phyloP scores from a whole-genome alignment of 208 protist species.

The Leishmania martiniquensis region DNA sequence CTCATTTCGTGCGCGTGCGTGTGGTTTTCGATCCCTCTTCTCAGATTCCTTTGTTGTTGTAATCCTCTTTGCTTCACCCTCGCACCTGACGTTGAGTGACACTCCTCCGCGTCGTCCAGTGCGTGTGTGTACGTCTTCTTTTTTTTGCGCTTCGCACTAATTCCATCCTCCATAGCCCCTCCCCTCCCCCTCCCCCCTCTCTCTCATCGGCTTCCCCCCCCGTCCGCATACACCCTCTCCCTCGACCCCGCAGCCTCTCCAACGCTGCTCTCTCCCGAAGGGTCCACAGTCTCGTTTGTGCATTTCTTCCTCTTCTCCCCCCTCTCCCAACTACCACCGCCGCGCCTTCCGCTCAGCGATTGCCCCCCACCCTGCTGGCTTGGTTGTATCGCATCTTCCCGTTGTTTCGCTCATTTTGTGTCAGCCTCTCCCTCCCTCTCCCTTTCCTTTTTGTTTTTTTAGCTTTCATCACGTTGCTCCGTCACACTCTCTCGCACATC shows the following conservation, averaged over 20 bases:
- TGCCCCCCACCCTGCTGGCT: too few species aligned
- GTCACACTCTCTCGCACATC: neutral
- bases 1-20: neutral
- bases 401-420: too few species aligned
- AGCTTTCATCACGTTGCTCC: neutral
- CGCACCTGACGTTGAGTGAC: neutral
- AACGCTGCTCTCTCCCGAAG: neutral
- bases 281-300: neutral
- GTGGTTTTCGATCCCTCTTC: slow-evolving; percentile 17
- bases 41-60: neutral
- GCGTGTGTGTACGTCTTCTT: neutral
- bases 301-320: neutral
- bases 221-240: neutral
- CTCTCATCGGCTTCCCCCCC: neutral
- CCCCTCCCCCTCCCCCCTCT: too few species aligned
- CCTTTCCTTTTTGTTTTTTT: neutral
- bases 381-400: too few species aligned
- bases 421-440: too few species aligned
- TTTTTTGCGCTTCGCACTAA: neutral
- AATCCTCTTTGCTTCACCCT: too few species aligned
- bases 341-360: neutral
- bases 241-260: neutral
- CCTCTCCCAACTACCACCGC: neutral
- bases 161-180: neutral
- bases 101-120: neutral